Conservation (phyloP, 2,329 filamentous ascomycete genomes). For the Pseudogymnoascus verrucosus region DNA sequence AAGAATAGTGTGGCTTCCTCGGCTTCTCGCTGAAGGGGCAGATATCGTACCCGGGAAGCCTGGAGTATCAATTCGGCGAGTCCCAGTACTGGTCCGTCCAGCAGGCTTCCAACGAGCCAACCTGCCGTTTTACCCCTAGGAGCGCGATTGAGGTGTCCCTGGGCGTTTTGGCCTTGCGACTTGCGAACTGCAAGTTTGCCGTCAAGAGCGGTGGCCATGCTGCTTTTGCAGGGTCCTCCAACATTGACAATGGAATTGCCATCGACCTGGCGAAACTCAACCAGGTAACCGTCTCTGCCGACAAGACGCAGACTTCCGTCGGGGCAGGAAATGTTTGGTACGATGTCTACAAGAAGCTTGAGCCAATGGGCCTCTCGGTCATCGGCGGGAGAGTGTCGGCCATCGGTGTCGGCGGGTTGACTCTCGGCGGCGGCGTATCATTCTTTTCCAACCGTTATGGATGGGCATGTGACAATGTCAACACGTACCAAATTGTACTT, state of each 20-base stretch:
- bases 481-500: conserved; percentile 24
- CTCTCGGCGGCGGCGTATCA: conserved; percentile 18
- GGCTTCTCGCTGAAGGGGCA: conserved; percentile 12
- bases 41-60: conserved; percentile 16
- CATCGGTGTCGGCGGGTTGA: conserved; percentile 19
- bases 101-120: conserved; percentile 14
- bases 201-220: conserved; percentile 23
- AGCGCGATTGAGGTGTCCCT: conserved; percentile 3
- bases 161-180: conserved; percentile 10
- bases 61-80: conserved; percentile 15
- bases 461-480: conserved; percentile 19
- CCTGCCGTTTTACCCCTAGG: conserved; percentile 15
- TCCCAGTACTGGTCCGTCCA: conserved; percentile 17
- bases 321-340: conserved; percentile 33
- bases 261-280: conserved; percentile 36
- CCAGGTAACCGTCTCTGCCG: conserved; percentile 20
- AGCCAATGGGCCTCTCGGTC: conserved; percentile 26
- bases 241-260: conserved; percentile 39
- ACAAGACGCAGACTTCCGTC: conserved; percentile 26
- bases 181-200: conserved; percentile 18
- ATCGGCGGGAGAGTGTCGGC: conserved; percentile 31
- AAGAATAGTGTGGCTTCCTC: conserved; percentile 15
- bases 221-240: conserved; percentile 38
- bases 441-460: conserved; percentile 19
- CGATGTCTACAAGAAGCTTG: conserved; percentile 31